phyloP scores from a whole-genome alignment of 2,329 filamentous ascomycete genomes.

The Pseudocercospora vitis region DNA sequence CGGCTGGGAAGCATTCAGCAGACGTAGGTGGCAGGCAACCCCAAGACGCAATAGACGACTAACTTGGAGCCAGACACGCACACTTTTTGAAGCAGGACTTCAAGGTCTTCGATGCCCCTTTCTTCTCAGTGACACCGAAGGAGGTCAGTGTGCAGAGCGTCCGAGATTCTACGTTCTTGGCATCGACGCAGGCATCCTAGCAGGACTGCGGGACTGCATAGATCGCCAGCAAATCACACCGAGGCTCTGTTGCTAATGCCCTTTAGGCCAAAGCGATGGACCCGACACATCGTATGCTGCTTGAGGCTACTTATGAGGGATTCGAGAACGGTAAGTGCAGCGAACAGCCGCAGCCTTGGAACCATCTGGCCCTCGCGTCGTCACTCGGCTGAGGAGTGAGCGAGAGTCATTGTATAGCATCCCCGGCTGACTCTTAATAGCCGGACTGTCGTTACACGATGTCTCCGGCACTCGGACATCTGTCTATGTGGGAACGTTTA shows the following conservation, averaged over 20 bases:
- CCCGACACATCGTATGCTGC: conserved; percentile 12
- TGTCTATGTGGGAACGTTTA: conserved; percentile 22
- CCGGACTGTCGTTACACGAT: conserved; percentile 14
- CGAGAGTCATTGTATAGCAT: too few relatives aligned
- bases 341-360: background rate
- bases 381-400: too few relatives aligned
- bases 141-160: conserved; percentile 9
- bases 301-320: conserved; percentile 15
- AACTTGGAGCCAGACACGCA: background rate
- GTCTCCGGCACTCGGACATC: conserved; percentile 18
- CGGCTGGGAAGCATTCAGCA: conserved; percentile 11
- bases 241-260: too few relatives aligned
- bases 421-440: background rate
- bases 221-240: too few relatives aligned
- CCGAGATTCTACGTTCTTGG: background rate
- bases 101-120: conserved; percentile 24
- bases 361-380: too few relatives aligned
- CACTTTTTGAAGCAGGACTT: conserved; percentile 25
- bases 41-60: background rate
- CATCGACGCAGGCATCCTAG: too few relatives aligned
- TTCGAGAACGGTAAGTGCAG: conserved; percentile 15
- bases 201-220: too few relatives aligned
- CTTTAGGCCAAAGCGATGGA: conserved; percentile 10
- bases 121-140: conserved; percentile 22
- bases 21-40: conserved; percentile 1